Conservation (phyloP, 1,284 basidiomycete genomes). For the Salmacisia buchloeana region DNA sequence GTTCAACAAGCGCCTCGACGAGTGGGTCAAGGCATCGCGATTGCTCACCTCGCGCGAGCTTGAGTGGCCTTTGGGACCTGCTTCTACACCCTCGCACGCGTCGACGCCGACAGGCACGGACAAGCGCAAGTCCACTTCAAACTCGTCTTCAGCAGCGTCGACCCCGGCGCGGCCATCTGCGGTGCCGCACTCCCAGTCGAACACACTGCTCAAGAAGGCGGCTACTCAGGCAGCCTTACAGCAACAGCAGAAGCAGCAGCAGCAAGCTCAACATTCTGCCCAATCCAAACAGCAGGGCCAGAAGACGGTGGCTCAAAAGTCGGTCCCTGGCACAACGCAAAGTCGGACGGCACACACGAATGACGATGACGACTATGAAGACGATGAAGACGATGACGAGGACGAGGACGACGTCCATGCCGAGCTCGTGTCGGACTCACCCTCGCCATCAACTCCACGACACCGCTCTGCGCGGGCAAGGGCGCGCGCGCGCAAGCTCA, state of each 20-base stretch:
- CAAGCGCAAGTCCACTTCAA: conserved; percentile 34
- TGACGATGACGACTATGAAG: too few species aligned
- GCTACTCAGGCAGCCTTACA: conserved; percentile 49
- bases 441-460: neutral
- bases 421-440: neutral
- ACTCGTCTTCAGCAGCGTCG: neutral
- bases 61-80: conserved; percentile 83
- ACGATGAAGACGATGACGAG: neutral
- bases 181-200: conserved; percentile 17
- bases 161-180: too few species aligned
- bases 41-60: conserved; percentile 79
- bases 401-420: neutral
- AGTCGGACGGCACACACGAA: too few species aligned
- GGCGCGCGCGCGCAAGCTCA: neutral
- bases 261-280: neutral
- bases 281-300: neutral
- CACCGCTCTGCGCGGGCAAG: neutral
- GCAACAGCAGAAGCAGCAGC: neutral
- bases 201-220: conserved; percentile 66
- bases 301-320: neutral
- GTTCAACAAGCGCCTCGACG: conserved; percentile 69
- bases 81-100: neutral
- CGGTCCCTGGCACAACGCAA: neutral
- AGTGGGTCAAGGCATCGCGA: conserved; percentile 89
- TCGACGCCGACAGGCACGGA: conserved; percentile 14